Evolutionary conservation across 2,329 filamentous ascomycete species (phyloP), one percentile per base, ranked within the genome.

Genomic region (Cryphonectria carpinicola): DNA sequence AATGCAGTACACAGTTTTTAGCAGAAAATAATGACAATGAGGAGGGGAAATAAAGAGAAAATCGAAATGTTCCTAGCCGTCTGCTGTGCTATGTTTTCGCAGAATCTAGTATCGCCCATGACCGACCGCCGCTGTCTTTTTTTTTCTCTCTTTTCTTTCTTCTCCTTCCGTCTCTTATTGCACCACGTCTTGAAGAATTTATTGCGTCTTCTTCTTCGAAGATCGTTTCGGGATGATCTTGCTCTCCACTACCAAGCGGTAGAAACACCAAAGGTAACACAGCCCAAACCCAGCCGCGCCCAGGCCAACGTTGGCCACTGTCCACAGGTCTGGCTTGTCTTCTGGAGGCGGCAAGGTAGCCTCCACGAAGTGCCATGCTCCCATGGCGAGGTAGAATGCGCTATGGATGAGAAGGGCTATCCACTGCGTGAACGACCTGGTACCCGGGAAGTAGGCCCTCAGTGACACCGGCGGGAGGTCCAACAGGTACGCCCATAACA

Each of bases 191-290:
- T 35, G 1, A 39, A 17, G n/a, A 4, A 19, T 3, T 70, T 78
- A 81, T 73, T 85, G 85, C 67, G 76, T 79, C 71, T 85, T 74
- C 66, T 74, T 75, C 49, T 77, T 80, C 37, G 68, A 64, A 17
- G 7, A 78, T 22, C 73, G 76, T 68, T 64, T 74, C 3, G 78
- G 72, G 14, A 88, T 70, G 60, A 89, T 76, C 60, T 87, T 87
- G 77, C 90, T 91, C 76, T 92, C 89, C 25, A 83, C 78, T 2
- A 89, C 76, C 67, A 93, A 78, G 69, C 88, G 91, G 87, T 89
- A 92, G 73, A 96, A 81, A 80, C 95, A 98, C 96, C 96, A 99
- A 10, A 96, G 77, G 79, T 98, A 98, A 80, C 94, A 97, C 46
- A 97, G 82, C 0, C 88, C 88, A 79, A 98, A 99, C 0, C 94